A percentile compares a stretch with the other conserved stretches of the same genome.
Conservation (phyloP, 495 filamentous ascomycete species). For the Tuber aestivum region DNA sequence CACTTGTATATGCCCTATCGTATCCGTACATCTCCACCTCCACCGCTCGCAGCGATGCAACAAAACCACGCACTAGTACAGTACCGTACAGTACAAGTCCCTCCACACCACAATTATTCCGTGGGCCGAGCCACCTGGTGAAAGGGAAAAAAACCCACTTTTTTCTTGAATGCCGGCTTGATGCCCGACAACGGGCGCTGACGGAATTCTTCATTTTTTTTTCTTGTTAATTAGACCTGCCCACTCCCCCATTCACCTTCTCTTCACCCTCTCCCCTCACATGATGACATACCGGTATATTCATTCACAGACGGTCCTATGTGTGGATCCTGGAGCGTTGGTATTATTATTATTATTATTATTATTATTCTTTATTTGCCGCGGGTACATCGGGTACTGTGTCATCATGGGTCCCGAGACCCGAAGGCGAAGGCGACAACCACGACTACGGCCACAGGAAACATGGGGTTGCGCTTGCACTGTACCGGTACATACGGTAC, state of each 20-base stretch:
- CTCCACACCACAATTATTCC: not conserved
- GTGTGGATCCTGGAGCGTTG: not conserved
- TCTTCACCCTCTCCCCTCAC: not conserved
- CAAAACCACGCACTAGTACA: not conserved
- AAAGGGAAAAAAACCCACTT: not conserved
- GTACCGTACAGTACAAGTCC: not conserved
- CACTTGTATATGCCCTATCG: not conserved
- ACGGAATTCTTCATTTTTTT: not conserved
- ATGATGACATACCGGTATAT: not conserved
- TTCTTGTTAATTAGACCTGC: not conserved
- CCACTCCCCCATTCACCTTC: not conserved
- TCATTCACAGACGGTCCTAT: not conserved
- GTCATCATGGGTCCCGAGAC: not conserved
- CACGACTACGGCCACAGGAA: not conserved
- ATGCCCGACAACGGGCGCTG: not conserved
- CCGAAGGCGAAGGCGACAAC: not conserved
- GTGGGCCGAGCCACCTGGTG: not conserved
- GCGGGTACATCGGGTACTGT: not conserved
- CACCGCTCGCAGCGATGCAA: not conserved
- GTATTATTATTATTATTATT: not conserved
- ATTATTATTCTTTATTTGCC: not conserved
- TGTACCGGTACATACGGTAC: not conserved
- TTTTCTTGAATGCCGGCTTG: not conserved
- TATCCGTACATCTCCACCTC: not conserved
- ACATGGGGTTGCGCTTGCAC: not conserved